These are phyloP conservation scores for Prunella vulgaris DNA, from an alignment of 257 asterid genomes.

Conservation along the genomic window DNA sequence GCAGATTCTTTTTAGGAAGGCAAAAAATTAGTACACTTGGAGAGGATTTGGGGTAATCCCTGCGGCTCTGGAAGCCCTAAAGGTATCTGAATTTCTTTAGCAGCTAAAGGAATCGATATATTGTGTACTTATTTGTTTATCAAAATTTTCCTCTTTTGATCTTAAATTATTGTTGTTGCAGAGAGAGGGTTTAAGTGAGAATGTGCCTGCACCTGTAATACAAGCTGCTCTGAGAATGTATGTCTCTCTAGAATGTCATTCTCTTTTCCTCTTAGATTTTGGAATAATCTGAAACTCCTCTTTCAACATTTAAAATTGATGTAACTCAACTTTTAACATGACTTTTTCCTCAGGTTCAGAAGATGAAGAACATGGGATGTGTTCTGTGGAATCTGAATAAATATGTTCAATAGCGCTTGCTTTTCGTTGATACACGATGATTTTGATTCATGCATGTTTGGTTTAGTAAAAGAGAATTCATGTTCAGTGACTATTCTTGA, in stretches of 20 bases:
- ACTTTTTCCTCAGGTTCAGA: constrained; percentile 51
- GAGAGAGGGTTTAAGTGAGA: constrained; percentile 72
- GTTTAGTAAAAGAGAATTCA: too few species aligned
- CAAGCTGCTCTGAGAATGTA: constrained; percentile 54
- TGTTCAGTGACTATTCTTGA: too few species aligned
- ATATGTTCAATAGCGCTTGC: too few species aligned
- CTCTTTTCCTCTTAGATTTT: not conserved
- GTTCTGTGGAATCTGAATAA: too few species aligned
- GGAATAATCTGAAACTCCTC: not conserved
- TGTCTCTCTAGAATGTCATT: constrained; percentile 18
- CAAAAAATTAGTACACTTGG: constrained; percentile 85
- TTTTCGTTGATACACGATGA: too few species aligned
- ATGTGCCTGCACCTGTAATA: constrained; percentile 41
- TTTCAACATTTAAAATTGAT: not conserved
- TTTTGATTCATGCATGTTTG: too few species aligned
- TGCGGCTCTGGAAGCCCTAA: constrained; percentile 57
- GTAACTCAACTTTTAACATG: not conserved
- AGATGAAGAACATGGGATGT: constrained; percentile 70
- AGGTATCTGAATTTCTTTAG: constrained; percentile 29
- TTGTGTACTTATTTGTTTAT: not conserved
- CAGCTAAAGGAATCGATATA: not conserved
- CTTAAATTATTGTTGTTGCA: constrained; percentile 22
- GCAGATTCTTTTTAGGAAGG: constrained; percentile 81
- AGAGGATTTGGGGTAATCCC: constrained; percentile 92
- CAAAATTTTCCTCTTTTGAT: not conserved